Evolutionary conservation across 2,329 filamentous ascomycete species (phyloP).

Genomic region (Fusarium temperatum): DNA sequence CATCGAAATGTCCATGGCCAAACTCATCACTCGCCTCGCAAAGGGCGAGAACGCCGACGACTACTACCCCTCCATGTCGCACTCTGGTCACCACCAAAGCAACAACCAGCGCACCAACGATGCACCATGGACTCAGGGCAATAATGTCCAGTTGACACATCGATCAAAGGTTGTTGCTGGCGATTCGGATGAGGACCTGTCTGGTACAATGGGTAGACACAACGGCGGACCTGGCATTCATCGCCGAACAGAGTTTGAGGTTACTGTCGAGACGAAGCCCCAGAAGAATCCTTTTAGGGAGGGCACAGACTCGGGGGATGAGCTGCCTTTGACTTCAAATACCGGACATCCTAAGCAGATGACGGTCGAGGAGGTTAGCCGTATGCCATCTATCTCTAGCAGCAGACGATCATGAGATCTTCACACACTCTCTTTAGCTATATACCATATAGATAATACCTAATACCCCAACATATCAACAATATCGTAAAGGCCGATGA

Average conservation of each 20-base stretch:
- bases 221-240: constrained; percentile 28
- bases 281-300: constrained; percentile 6
- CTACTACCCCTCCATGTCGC: constrained; percentile 31
- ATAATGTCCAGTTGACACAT: constrained; percentile 26
- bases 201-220: neutral
- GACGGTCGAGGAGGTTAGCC: constrained; percentile 13
- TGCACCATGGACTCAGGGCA: constrained; percentile 18
- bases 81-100: constrained; percentile 21
- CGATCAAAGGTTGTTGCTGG: constrained; percentile 34
- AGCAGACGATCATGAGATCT: constrained; percentile 4
- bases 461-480: neutral
- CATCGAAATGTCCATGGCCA: constrained; percentile 64
- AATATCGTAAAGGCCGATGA: neutral
- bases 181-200: constrained; percentile 29
- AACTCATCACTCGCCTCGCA: constrained; percentile 56
- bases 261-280: constrained; percentile 27
- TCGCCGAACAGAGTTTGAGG: constrained; percentile 34
- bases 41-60: constrained; percentile 27
- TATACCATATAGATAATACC: neutral
- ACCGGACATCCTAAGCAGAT: constrained; percentile 32
- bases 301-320: constrained; percentile 1
- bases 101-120: constrained; percentile 6
- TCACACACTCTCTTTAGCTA: neutral
- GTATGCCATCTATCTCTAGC: constrained; percentile 13
- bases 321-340: constrained; percentile 35